Base-by-base conservation (phyloP, 352 stramenopile species). In the Thraustotheca clavata region DNA sequence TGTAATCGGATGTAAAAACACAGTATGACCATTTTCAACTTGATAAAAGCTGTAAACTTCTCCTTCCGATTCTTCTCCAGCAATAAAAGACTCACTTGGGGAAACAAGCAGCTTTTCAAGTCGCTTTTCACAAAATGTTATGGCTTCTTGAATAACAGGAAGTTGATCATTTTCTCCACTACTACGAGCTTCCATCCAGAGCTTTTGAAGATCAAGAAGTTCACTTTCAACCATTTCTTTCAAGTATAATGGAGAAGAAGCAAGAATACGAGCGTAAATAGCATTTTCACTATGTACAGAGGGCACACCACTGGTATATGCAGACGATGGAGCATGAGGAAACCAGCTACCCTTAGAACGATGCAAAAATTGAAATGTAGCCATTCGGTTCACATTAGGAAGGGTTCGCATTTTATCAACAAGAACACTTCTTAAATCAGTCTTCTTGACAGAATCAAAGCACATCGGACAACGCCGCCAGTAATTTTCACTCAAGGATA, bases 1-100 rank as follows among this genome's bases (percentile, higher is more conserved):
- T 60, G 89, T 94, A 27, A 96, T 72, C 16, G 88, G 83, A 60
- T 96, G 88, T 12, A 96, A 70, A 59, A 95, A 77, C n/a, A 91
- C 88, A 49, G 91, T 91, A 52, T 86, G 89, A 7, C 88, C 88
- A 59, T 94, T 82, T 11, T 71, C 63, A 20, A 91, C 83, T 60
- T 96, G 88, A 48, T 95, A 95, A 49, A 95, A 96, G 41, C 76
- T 88, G 49, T 92, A 96, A 60, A 73, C 27, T 3, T 80, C 76
- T 9, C 67, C 61, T 60, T n/a, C 41, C 24, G 33, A 57, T 32
- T 22, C 59, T 32, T 57, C 60, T 43, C 35, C 47, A 48, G 4
- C 40, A 33, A 12, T 62, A 50, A 27, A 68, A 59, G 24, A 65
- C 72, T 27, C 50, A 39, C 59, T 35, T 68, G 60, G 16, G 69